phyloP scores from a whole-genome alignment of 2,329 filamentous ascomycete species.

The Phaeosphaeriaceae sp. region DNA sequence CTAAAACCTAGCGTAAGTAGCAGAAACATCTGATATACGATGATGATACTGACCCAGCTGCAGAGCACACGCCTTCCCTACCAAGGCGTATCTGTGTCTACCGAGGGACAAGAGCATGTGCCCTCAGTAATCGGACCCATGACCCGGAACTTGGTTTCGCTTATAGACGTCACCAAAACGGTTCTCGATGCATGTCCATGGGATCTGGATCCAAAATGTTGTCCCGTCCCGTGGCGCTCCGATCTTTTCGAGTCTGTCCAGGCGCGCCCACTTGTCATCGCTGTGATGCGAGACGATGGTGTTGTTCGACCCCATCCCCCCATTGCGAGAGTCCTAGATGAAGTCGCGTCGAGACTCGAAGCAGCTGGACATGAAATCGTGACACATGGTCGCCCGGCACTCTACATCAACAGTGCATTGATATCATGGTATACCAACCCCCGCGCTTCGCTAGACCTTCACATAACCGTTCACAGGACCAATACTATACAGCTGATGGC shows the following conservation, averaged over 20 bases:
- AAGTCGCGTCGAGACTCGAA: conserved; percentile 49
- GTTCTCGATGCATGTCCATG: conserved; percentile 61
- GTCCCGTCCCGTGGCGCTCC: conserved; percentile 63
- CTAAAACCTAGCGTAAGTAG: conserved; percentile 57
- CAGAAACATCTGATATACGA: background rate
- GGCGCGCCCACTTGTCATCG: conserved; percentile 58
- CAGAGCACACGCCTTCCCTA: conserved; percentile 67
- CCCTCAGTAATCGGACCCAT: conserved; percentile 70
- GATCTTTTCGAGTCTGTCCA: conserved; percentile 52
- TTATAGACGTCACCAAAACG: conserved; percentile 59
- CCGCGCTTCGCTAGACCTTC: background rate
- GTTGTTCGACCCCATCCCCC: conserved; percentile 65
- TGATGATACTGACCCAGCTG: conserved; percentile 2
- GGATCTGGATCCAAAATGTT: conserved; percentile 62
- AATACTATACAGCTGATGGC: conserved; percentile 69
- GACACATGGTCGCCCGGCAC: conserved; percentile 58
- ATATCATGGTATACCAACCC: conserved; percentile 56
- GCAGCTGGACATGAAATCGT: conserved; percentile 63
- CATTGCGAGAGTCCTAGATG: conserved; percentile 55
- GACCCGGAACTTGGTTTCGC: conserved; percentile 59
- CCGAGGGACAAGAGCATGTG: conserved; percentile 70
- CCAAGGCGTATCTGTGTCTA: conserved; percentile 66
- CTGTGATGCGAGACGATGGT: conserved; percentile 60
- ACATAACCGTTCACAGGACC: conserved; percentile 52
- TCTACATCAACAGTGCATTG: conserved; percentile 63